Evolutionary conservation across 495 filamentous ascomycete species (phyloP), one percentile per base, ranked within the genome.

Genomic region (Penicillium canescens): DNA sequence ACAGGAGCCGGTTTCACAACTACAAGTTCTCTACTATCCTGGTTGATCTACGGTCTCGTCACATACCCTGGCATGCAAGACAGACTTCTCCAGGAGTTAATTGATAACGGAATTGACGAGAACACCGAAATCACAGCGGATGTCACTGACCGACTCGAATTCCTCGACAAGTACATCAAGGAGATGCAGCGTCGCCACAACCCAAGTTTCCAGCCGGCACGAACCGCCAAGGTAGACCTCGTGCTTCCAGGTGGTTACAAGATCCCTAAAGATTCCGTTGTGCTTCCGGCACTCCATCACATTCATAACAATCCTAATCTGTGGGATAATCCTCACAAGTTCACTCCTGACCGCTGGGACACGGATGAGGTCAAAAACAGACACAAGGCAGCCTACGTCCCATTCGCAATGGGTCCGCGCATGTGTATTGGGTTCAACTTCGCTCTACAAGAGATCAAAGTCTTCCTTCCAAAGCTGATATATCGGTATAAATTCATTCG

Each of bases 381-480:
- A 4, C 75, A 73, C 49, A 68, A 68, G 47, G 68, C 52, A 5
- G 55, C 72, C 2, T 85, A 84, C 54, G 65, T 75, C 6, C 80
- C 80, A 0, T 83, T 85, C 45, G 80, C 75, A 3, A 62, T 68
- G 9, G 82, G 81, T 0, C 61, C 67, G 1, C 59, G 81, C 1
- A 67, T 66, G 53, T 83, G 81, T 58, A 78, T 84, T 43, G 81
- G 80, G 0, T 83, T 83, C 59, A 83, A 83, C 62, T 78, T 83
- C 59, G 81, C 80, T 0, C 55, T 84, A 51, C 63, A 69, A 39
- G 78, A 84, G 53, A 68, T 82, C 34, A 81, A 81, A 66, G 67
- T 78, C 0, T 64, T 81, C 34, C 40, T 84, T 50, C 51, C 69
- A 2, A 71, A 82, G 64, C 55, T 84, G 42, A 57, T 84, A 7